phyloP scores from a whole-genome alignment of 179 eudicot species.

The Dionaea muscipula region DNA sequence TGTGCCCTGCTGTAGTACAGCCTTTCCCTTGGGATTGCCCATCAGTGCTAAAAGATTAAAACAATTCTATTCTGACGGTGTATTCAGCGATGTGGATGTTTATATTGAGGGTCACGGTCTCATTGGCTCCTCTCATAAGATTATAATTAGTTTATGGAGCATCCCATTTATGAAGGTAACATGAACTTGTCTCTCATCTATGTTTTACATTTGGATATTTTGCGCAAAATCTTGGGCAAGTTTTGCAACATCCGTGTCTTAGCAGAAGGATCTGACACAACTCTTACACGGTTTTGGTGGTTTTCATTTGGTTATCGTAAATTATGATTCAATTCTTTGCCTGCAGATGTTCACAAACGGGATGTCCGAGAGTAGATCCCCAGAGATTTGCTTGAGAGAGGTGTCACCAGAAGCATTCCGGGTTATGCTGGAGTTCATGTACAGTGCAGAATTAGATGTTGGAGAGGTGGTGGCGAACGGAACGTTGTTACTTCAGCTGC shows the following conservation, averaged over 20 bases:
- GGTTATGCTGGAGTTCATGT: slow-evolving; percentile 66
- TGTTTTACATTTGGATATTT: background rate
- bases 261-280: no score
- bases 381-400: slow-evolving; percentile 51
- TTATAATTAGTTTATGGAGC: slow-evolving; percentile 80
- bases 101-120: slow-evolving; percentile 46
- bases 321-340: slow-evolving; percentile 11
- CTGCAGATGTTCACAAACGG: slow-evolving; percentile 96
- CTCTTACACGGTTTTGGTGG: no score
- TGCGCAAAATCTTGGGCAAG: no score
- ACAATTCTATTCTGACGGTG: slow-evolving; percentile 30
- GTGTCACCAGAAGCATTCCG: slow-evolving; percentile 58
- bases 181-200: background rate
- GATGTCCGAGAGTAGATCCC: slow-evolving; percentile 71
- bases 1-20: slow-evolving; percentile 33
- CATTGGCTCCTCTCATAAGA: slow-evolving; percentile 51
- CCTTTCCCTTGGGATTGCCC: slow-evolving; percentile 57
- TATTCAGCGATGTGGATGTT: slow-evolving; percentile 60
- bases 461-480: slow-evolving; percentile 35
- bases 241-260: no score
- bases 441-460: slow-evolving; percentile 45
- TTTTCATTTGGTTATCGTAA: background rate
- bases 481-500: slow-evolving; percentile 63
- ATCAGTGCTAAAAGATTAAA: slow-evolving; percentile 35
- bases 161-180: slow-evolving; percentile 77